These are phyloP conservation scores for Dioscorea cayenensis DNA, from an alignment of 116 monocot genomes.

Conservation along the genomic window DNA sequence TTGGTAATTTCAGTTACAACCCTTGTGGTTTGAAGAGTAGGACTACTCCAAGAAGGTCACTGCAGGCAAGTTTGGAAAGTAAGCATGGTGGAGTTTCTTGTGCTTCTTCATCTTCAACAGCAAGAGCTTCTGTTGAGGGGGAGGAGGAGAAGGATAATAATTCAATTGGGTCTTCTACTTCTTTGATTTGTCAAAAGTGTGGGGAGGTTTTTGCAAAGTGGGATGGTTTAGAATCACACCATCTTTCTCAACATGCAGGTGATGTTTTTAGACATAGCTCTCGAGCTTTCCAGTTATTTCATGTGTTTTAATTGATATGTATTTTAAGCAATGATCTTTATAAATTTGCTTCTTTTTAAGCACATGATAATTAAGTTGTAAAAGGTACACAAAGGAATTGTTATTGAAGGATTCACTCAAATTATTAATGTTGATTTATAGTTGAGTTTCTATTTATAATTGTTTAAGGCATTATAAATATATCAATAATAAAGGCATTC, in stretches of 20 bases:
- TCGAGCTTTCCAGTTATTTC: too few species aligned
- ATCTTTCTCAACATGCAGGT: conserved; percentile 12
- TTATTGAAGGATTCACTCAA: too few species aligned
- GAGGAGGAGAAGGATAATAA: background rate
- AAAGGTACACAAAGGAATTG: too few species aligned
- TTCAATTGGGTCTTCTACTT: background rate
- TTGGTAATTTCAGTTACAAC: background rate
- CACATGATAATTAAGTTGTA: too few species aligned
- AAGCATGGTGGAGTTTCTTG: background rate
- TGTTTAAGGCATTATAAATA: too few species aligned
- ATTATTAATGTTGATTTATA: too few species aligned
- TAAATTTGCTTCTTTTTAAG: too few species aligned
- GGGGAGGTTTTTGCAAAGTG: conserved; percentile 6
- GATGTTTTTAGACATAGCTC: too few species aligned
- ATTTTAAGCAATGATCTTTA: too few species aligned
- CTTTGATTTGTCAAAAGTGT: background rate
- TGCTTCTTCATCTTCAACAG: background rate
- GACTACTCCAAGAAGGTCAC: conserved; percentile 1
- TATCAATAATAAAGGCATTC: too few species aligned
- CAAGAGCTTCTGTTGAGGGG: background rate
- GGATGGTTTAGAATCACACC: conserved; percentile 10
- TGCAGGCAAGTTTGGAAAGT: background rate
- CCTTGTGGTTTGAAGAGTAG: background rate
- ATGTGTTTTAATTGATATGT: too few species aligned
- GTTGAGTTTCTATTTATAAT: too few species aligned